phyloP scores from a whole-genome alignment of 495 filamentous ascomycete species.

The Jackrogersella multiformis region DNA sequence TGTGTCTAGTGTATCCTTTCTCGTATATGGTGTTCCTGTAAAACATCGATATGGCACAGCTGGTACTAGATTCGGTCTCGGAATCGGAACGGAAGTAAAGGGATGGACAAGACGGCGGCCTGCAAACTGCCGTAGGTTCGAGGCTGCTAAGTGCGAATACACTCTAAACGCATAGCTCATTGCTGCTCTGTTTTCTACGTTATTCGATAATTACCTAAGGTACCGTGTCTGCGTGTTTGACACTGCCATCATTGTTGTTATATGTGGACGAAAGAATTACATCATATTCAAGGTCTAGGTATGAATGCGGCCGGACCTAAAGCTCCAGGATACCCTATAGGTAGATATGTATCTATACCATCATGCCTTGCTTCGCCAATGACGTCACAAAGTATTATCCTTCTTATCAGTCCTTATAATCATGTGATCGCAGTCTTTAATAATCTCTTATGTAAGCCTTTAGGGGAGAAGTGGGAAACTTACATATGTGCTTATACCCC shows the following conservation, averaged over 20 bases:
- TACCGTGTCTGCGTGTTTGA: not conserved
- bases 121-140: constrained; percentile 28
- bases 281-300: not conserved
- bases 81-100: not conserved
- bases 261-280: constrained; percentile 6
- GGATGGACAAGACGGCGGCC: constrained; percentile 16
- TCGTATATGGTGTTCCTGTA: constrained; percentile 13
- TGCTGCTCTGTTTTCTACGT: constrained; percentile 33
- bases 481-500: too few species aligned
- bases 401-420: too few species aligned
- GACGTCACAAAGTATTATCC: constrained; percentile 19
- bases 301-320: constrained; percentile 21
- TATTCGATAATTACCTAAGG: not conserved
- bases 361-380: constrained; percentile 12
- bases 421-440: too few species aligned
- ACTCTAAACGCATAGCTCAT: constrained; percentile 46
- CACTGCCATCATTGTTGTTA: not conserved
- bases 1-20: constrained; percentile 17
- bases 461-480: too few species aligned
- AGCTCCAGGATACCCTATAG: too few species aligned
- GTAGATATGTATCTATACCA: too few species aligned
- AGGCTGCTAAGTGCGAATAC: constrained; percentile 41
- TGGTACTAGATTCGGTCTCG: not conserved
- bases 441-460: too few species aligned
- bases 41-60: constrained; percentile 12